Evolutionary conservation across 768 basidiomycete genomes (phyloP).

Genomic region (Kwoniella botswanensis): DNA sequence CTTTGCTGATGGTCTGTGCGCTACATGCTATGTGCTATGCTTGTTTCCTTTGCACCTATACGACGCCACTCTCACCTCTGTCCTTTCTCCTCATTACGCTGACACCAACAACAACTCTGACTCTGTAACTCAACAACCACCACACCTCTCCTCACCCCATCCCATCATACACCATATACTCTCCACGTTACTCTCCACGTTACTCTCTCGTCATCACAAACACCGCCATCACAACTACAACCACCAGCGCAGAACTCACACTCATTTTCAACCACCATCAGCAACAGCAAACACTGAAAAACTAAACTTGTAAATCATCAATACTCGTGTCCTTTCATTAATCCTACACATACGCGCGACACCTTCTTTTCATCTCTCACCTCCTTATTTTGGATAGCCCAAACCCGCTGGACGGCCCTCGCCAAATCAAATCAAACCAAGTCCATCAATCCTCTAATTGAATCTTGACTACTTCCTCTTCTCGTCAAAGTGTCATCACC

Average conservation of each 20-base stretch:
- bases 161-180: not conserved
- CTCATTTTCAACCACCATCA: not conserved
- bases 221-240: not conserved
- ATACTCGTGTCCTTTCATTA: not conserved
- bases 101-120: not conserved
- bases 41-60: constrained; percentile 4
- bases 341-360: not conserved
- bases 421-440: not conserved
- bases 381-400: not conserved
- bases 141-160: not conserved
- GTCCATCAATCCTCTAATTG: not conserved
- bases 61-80: constrained; percentile 10
- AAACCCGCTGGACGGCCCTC: constrained; percentile 10
- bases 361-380: not conserved
- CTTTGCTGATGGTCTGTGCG: constrained; percentile 14
- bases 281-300: not conserved
- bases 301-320: not conserved
- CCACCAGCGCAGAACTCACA: not conserved
- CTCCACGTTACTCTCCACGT: not conserved
- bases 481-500: not conserved
- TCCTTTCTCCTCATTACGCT: not conserved
- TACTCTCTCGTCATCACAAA: not conserved
- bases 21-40: not conserved
- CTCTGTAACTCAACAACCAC: constrained; percentile 4
- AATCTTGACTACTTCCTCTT: not conserved